Conservation (phyloP, 2,329 filamentous ascomycete genomes). For the Colletotrichum spaethianum region DNA sequence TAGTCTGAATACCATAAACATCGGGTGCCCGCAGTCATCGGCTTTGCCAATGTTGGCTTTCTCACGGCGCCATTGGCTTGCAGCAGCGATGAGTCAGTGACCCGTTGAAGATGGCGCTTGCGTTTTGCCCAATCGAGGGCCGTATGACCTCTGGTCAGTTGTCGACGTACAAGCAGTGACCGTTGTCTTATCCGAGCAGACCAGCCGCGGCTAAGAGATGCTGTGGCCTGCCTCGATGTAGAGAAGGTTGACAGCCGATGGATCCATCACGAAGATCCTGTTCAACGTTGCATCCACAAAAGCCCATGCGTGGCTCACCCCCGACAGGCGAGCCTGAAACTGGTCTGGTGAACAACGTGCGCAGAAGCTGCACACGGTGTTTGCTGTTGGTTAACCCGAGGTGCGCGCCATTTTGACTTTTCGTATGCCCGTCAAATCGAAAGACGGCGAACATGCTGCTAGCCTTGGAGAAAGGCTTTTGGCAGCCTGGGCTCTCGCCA, state of each 20-base stretch:
- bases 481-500: constrained; percentile 1
- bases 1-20: not conserved
- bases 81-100: constrained; percentile 8
- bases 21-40: constrained; percentile 26
- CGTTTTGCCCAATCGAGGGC: constrained; percentile 3
- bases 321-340: constrained; percentile 39
- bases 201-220: not conserved
- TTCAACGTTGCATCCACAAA: constrained; percentile 42
- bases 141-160: constrained; percentile 2
- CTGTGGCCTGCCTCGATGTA: constrained; percentile 14
- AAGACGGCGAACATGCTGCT: constrained; percentile 10
- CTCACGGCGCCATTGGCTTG: constrained; percentile 18
- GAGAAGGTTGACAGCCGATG: constrained; percentile 28
- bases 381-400: constrained; percentile 11
- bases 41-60: constrained; percentile 8
- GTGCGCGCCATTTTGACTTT: not conserved
- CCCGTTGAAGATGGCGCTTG: constrained; percentile 22
- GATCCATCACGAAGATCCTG: constrained; percentile 37
- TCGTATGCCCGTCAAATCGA: not conserved
- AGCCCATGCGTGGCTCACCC: constrained; percentile 28
- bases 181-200: constrained; percentile 1
- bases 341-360: constrained; percentile 36
- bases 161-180: constrained; percentile 19
- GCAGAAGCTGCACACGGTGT: constrained; percentile 38
- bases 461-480: constrained; percentile 17